Evolutionary conservation across 164 flowering plant species (phyloP), one percentile per base, ranked within the genome.

Genomic region (Chimonanthus praecox): DNA sequence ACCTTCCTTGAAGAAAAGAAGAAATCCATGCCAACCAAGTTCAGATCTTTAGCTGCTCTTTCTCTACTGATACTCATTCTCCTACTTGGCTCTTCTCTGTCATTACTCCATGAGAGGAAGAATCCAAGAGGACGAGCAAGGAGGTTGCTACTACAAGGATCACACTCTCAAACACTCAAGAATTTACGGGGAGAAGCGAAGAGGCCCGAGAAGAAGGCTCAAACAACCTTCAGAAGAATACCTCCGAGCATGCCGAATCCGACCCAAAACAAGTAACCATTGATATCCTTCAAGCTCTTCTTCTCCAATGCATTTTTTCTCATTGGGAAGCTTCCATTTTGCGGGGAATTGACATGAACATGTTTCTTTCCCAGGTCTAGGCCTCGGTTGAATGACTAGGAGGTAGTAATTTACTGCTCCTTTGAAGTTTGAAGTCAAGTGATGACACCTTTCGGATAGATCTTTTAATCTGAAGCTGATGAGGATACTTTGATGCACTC

Each of bases 201-300:
- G 77, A 73, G 72, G 60, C 84, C 84, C 10, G 70, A 67, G 58
- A 76, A 82, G 83, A 62, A 81, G 67, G 80, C 74, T 13, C 70
- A 50, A 2, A 73, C 86, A 2, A 86, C 88, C 78, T 80, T 83
- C 54, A 21, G 88, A 60, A 71, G 73, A 49, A 80, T 89, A 68
- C 94, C 90, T 60, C 87, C 84, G 21, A 87, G 86, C 77, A 68
- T 70, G 50, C 78, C 87, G 7, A 88, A 89, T 77, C 94, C 94
- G 1, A 89, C 80, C 1, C 91, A 88, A 82, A 88, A 88, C 83
- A 89, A 86, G 91, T 89, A 85, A 84, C 70, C 58, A 73, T 21
- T 67, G 10, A 60, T 11, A 15, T 2, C 18, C 67, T 47, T 16
- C 8, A 18, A 48, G 15, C 16, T 18, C 21, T 49, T 9, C 45